Percentiles rank a stretch among this genome's conserved stretches.
Evolutionary conservation across 495 filamentous ascomycete genomes (phyloP).

Genomic region (Paragyromitra xinjiangensis): DNA sequence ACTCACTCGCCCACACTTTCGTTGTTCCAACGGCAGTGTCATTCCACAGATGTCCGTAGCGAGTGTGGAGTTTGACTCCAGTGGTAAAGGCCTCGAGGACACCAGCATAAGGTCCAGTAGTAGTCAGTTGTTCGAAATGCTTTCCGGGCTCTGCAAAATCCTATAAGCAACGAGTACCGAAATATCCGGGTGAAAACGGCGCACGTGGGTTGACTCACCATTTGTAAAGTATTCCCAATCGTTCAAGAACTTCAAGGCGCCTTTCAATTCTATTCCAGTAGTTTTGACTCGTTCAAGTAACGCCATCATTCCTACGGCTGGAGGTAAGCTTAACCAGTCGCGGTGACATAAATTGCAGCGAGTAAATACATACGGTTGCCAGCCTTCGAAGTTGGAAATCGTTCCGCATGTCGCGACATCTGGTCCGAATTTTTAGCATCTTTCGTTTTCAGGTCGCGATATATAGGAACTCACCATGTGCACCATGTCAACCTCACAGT

Average conservation of each 20-base stretch:
- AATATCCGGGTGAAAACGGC: neutral
- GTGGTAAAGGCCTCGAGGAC: constrained; percentile 66
- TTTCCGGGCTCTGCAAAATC: constrained; percentile 49
- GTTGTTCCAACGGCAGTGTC: constrained; percentile 55
- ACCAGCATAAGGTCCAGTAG: constrained; percentile 68
- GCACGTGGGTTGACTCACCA: constrained; percentile 41
- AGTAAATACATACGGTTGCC: constrained; percentile 62
- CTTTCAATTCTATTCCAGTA: constrained; percentile 61
- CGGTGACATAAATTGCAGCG: neutral
- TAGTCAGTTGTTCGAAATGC: constrained; percentile 67
- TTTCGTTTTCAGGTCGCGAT: constrained; percentile 4
- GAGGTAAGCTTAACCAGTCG: constrained; percentile 12
- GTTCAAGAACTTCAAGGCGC: constrained; percentile 66
- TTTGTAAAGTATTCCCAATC: constrained; percentile 67
- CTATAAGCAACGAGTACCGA: neutral
- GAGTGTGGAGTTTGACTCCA: constrained; percentile 66
- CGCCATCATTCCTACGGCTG: constrained; percentile 62
- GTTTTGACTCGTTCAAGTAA: constrained; percentile 62
- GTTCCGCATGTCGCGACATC: constrained; percentile 69
- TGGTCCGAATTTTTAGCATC: constrained; percentile 50
- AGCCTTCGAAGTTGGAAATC: constrained; percentile 67
- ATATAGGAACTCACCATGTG: constrained; percentile 64
- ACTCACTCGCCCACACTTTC: constrained; percentile 67
- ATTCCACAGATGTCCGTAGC: constrained; percentile 64
- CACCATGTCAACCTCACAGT: constrained; percentile 66